phyloP scores from a whole-genome alignment of 2,329 filamentous ascomycete species.

The Trichoderma atrobrunneum region DNA sequence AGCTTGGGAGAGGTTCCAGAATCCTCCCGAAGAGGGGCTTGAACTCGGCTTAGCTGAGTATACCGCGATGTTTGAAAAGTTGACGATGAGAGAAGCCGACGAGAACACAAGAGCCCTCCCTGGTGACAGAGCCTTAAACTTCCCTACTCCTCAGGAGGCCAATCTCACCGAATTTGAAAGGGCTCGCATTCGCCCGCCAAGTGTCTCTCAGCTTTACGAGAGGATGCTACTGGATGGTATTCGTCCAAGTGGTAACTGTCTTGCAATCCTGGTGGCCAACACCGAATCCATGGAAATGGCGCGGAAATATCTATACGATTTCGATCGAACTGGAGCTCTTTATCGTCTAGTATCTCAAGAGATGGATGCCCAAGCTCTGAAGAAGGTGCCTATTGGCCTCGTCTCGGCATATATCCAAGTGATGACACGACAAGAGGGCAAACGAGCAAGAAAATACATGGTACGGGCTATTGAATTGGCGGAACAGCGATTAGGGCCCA shows the following conservation, averaged over 20 bases:
- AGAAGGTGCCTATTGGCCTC: conserved; percentile 30
- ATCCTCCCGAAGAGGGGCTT: conserved; percentile 34
- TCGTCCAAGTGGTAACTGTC: conserved; percentile 46
- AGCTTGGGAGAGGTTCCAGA: conserved; percentile 54
- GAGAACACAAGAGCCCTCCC: conserved; percentile 41
- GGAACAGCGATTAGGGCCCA: conserved; percentile 26
- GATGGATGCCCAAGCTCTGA: conserved; percentile 27
- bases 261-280: conserved; percentile 55
- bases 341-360: conserved; percentile 24
- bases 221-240: conserved; percentile 54
- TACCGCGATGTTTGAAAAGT: conserved; percentile 59
- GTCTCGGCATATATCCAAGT: conserved; percentile 50
- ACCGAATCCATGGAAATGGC: conserved; percentile 48
- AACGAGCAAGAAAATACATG: conserved; percentile 27
- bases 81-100: conserved; percentile 38
- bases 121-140: conserved; percentile 58
- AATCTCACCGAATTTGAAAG: conserved; percentile 65
- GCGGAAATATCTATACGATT: conserved; percentile 49
- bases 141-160: conserved; percentile 35
- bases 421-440: conserved; percentile 26
- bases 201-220: conserved; percentile 54
- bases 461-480: conserved; percentile 33
- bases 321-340: conserved; percentile 25
- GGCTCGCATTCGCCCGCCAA: conserved; percentile 59
- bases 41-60: conserved; percentile 48